Evolutionary conservation across 78 protist genomes (phyloP).

Genomic region (Cyanophora paradoxa): DNA sequence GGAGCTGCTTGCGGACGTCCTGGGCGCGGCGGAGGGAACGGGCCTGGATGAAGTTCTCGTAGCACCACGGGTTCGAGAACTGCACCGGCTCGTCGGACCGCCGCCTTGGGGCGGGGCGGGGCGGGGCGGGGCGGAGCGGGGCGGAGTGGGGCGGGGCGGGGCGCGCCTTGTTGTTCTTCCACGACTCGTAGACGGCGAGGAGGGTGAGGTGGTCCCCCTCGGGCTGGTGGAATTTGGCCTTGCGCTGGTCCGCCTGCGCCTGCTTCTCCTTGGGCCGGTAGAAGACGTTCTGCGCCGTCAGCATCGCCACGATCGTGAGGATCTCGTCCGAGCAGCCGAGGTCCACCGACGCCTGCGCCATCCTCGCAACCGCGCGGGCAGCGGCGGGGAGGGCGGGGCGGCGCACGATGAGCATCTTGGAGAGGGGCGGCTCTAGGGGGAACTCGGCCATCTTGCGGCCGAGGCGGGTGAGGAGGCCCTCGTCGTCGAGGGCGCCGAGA

Average conservation of each 20-base stretch:
- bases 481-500: conserved; percentile 80
- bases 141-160: too few relatives aligned
- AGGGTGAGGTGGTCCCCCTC: conserved; percentile 97
- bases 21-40: conserved; percentile 85
- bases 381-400: too few relatives aligned
- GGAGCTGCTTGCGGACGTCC: conserved; percentile 94
- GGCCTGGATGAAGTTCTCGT: conserved; percentile 92
- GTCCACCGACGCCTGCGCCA: conserved; percentile 71
- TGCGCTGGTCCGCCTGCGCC: conserved; percentile 88
- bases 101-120: too few relatives aligned
- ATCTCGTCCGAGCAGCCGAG: conserved; percentile 94
- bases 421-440: conserved; percentile 94
- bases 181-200: conserved; percentile 83
- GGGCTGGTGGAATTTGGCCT: conserved; percentile 78
- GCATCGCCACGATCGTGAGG: conserved; percentile 93
- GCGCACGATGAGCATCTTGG: conserved; percentile 88
- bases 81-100: background rate
- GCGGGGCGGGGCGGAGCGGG: too few relatives aligned
- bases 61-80: conserved; percentile 84
- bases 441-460: conserved; percentile 97
- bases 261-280: conserved; percentile 96
- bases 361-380: too few relatives aligned
- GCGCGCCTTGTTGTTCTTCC: conserved; percentile 86
- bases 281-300: conserved; percentile 83
- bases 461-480: conserved; percentile 92